Conservation (phyloP, 1,284 basidiomycete species). For the Trametes polyzona region DNA sequence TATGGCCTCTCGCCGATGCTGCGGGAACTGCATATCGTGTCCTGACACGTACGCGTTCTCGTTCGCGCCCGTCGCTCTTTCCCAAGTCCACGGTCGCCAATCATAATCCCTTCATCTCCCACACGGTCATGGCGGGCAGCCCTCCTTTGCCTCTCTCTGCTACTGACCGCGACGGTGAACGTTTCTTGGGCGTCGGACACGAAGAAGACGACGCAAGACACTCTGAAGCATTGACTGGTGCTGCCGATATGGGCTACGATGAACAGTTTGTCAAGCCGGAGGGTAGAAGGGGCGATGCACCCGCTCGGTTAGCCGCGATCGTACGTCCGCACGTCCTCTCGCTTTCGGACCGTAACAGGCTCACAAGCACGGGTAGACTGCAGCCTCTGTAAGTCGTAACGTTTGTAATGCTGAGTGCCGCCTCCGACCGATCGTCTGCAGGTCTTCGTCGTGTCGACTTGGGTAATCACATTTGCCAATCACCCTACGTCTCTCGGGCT, state of each 20-base stretch:
- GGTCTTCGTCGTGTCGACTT: slow-evolving; percentile 54
- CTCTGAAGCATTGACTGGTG: neutral
- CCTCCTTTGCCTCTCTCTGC: slow-evolving; percentile 3
- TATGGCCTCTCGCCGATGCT: slow-evolving; percentile 8
- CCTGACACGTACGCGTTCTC: slow-evolving; percentile 24
- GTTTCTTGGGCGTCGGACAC: slow-evolving; percentile 20
- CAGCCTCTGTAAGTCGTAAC: slow-evolving; percentile 32
- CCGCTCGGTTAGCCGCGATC: slow-evolving; percentile 42
- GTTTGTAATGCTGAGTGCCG: neutral
- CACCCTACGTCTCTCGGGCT: slow-evolving; percentile 53
- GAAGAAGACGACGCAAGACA: slow-evolving; percentile 24
- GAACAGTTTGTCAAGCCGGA: slow-evolving; percentile 43
- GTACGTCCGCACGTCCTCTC: slow-evolving; percentile 36
- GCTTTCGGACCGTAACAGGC: neutral
- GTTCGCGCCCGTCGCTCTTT: neutral
- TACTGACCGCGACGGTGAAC: neutral
- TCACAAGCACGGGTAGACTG: slow-evolving; percentile 21
- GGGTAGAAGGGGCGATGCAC: slow-evolving; percentile 43
- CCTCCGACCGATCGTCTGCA: slow-evolving; percentile 31
- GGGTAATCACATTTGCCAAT: slow-evolving; percentile 55
- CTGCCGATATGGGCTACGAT: slow-evolving; percentile 39
- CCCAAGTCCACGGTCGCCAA: slow-evolving; percentile 8
- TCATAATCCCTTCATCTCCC: slow-evolving; percentile 5
- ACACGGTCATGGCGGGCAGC: slow-evolving; percentile 6
- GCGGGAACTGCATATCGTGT: slow-evolving; percentile 20